Base-by-base conservation (phyloP, 345 rosid species). In the Eutrema heterophyllum region DNA sequence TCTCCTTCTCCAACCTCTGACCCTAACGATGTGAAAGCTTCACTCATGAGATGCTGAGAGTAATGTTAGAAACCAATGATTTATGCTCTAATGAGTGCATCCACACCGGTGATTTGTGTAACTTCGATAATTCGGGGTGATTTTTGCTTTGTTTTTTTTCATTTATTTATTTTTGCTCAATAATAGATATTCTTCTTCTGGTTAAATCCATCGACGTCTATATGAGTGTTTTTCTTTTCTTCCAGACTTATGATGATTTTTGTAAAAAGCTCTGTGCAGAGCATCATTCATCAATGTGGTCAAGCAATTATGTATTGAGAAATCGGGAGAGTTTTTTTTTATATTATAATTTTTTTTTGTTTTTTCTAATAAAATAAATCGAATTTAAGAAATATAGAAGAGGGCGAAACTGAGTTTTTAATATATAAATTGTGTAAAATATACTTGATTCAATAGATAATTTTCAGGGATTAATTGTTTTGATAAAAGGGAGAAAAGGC, bases 11-110 rank as follows among this genome's bases (percentile, higher is more conserved):
- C 77, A 5, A 3, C 21, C 59, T 78, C 81, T 44, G 81, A 78
- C 8, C 81, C 81, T 66, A 78, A 78, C 39, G 77, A 78, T n/a
- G n/a, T 44, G 81, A 78, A 52, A 43, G 57, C 15, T 78, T 71
- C 14, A 71, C 58, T 40, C 77, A 66, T 59, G 81, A 72, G 77
- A 72, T 78, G 81, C 18, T 78, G 5, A 67, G 69, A 59, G 68
- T 59, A 48, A 65, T 78, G 77, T 59, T 78, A n/a, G 81, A 78
- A 64, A 66, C 81, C 14, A 72, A 78, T 66, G 81, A 65, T 78
- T 78, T 78, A 64, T 59, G n/a, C 69, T 71, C 73, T 52, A 2
- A 13, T 29, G 77, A 78, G 0, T 71, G 77, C 39, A 71, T 59
- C 73, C 81, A 4, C 81, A 78, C 49, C 50, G 59, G 7, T 72